Evolutionary conservation across 768 basidiomycete species (phyloP), one percentile per base, ranked within the genome.

Genomic region (Hericium erinaceus): DNA sequence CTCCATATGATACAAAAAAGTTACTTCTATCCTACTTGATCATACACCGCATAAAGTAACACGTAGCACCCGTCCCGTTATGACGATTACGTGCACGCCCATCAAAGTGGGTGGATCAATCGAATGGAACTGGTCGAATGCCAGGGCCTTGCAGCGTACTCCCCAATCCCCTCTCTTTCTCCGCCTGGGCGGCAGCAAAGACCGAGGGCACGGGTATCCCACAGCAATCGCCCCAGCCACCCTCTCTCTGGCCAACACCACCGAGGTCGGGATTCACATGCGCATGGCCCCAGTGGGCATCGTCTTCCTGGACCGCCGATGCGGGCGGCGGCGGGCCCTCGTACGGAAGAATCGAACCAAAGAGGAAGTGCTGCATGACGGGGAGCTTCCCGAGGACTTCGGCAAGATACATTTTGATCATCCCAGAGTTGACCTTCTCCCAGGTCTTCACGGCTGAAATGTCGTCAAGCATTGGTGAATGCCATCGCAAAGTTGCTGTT

Each of bases 401-500:
- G 39, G 92, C 95, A 48, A 78, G 77, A 74, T 95, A 98, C 95
- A 99, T 98, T 71, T 98, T 99, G 71, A 90, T 78, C 92, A 99
- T 97, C 3, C 95, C 95, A 5, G 77, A 72, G 69, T 98, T 98
- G 62, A 98, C 92, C 69, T 97, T 98, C 65, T 92, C 89, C 95
- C 95, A 98, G 10, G 89, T 86, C 70, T 89, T 92, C 3, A 92
- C 85, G 85, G 76, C 48, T 1, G 93, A 95, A 56, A 98, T 98
- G 66, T 98, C 95, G 69, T 98, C 92, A 7, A 99, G 81, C 95
- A 99, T 98, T 1, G 95, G 95, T 0, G 93, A 97, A 73, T 99
- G 95, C 95, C 95, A 99, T 54, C 93, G 80, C 0, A 98, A 77
- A 0, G 94, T 94, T 0, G 95, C 94, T 0, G 94, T 92, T 69